phyloP scores from a whole-genome alignment of 345 rosid genomes.

The Citrus unshiu region DNA sequence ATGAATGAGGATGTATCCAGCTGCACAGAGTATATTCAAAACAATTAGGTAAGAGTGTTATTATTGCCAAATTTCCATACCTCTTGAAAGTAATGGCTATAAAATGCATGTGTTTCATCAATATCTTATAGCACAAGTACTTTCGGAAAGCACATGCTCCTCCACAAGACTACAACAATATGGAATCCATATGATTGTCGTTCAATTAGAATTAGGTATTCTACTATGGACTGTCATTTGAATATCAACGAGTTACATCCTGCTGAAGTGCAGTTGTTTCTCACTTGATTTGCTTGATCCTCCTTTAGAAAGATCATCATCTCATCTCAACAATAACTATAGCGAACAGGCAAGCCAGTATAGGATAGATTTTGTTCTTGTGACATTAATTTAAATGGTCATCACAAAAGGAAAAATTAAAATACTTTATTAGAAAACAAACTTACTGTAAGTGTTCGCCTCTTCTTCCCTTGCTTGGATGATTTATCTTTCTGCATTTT shows the following conservation, averaged over 20 bases:
- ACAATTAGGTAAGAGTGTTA: too few relatives aligned
- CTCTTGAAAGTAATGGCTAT: too few relatives aligned
- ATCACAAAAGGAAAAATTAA: background rate
- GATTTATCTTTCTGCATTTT: slow-evolving; percentile 46
- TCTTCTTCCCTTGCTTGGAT: slow-evolving; percentile 67
- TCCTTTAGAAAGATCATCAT: background rate
- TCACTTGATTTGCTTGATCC: background rate
- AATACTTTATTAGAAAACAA: slow-evolving; percentile 2
- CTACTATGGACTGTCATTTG: background rate
- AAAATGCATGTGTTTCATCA: too few relatives aligned
- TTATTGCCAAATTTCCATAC: too few relatives aligned
- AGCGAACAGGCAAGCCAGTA: too few relatives aligned
- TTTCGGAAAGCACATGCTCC: too few relatives aligned
- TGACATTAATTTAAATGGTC: background rate
- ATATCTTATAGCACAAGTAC: too few relatives aligned
- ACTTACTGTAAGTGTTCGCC: slow-evolving; percentile 86
- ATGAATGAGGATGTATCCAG: slow-evolving; percentile 86
- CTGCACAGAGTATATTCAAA: slow-evolving; percentile 24
- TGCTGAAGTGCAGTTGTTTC: background rate
- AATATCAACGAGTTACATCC: too few relatives aligned
- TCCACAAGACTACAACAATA: too few relatives aligned
- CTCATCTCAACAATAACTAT: background rate
- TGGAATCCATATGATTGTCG: background rate
- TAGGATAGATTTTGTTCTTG: background rate
- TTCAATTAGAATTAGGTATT: background rate